Evolutionary conservation across 2,329 filamentous ascomycete genomes (phyloP).

Genomic region (Neurospora crassa): DNA sequence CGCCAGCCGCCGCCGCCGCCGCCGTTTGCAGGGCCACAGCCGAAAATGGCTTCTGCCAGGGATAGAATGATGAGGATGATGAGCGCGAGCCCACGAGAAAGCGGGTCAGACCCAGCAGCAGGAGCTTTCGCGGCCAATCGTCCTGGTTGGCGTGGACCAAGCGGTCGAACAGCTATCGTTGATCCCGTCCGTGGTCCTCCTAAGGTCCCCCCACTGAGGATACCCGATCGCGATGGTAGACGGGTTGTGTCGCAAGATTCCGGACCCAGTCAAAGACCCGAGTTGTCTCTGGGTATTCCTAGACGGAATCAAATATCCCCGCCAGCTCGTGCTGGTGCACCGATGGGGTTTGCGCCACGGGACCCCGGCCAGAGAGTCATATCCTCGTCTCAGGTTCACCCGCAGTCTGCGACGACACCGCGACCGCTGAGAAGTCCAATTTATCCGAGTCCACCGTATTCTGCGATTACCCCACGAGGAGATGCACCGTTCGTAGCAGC

Average conservation of each 20-base stretch:
- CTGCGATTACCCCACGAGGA: conserved; percentile 18
- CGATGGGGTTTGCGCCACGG: conserved; percentile 9
- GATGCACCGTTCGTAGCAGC: conserved; percentile 16
- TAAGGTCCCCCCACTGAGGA: conserved; percentile 44
- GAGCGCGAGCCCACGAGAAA: conserved; percentile 10
- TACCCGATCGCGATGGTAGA: conserved; percentile 43
- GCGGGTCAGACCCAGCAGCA: conserved; percentile 25
- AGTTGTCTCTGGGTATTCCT: conserved; percentile 5
- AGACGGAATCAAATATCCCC: conserved; percentile 21
- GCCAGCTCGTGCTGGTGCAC: conserved; percentile 22
- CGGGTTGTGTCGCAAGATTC: conserved; percentile 21
- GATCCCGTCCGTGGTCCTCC: conserved; percentile 54
- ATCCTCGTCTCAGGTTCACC: conserved; percentile 23
- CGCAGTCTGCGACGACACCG: conserved; percentile 13
- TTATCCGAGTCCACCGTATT: conserved; percentile 30
- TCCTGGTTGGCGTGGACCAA: conserved; percentile 64
- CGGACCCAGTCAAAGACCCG: conserved; percentile 10
- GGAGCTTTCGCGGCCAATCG: conserved; percentile 29
- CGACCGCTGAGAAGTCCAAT: conserved; percentile 13
- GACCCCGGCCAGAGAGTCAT: conserved; percentile 27
- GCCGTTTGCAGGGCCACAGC: conserved; percentile 15
- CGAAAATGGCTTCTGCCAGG: conserved; percentile 26
- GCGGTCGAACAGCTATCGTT: conserved; percentile 56
- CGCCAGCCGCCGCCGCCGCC: conserved; percentile 18
- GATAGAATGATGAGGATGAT: conserved; percentile 35